A percentile compares a stretch with the other conserved stretches of the same genome.
phyloP scores from a whole-genome alignment of 2,329 filamentous ascomycete species.

The Phialophora verrucosa region DNA sequence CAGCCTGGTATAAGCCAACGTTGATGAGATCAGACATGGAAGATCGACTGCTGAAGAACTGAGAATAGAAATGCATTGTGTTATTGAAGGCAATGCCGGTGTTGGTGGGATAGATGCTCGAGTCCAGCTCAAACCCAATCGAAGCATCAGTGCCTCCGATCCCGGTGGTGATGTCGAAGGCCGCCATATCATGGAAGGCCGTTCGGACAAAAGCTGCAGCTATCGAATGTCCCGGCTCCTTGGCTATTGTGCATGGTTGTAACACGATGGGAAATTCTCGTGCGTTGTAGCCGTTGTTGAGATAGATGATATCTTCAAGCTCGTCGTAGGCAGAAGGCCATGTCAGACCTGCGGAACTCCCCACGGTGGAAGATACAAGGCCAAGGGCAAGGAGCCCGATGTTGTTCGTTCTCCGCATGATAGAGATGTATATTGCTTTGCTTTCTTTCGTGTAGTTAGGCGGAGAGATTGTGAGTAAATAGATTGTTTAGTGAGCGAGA shows the following conservation, averaged over 20 bases:
- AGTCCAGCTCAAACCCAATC: conserved; percentile 43
- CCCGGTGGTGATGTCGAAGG: conserved; percentile 41
- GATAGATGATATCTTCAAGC: conserved; percentile 68
- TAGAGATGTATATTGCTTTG: background rate
- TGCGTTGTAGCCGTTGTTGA: conserved; percentile 61
- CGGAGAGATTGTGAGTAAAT: no score
- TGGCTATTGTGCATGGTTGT: conserved; percentile 56
- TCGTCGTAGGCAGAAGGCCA: conserved; percentile 67
- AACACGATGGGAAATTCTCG: conserved; percentile 64
- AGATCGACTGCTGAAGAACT: conserved; percentile 38
- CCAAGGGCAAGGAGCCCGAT: conserved; percentile 11
- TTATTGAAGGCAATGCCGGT: conserved; percentile 44
- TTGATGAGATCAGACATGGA: conserved; percentile 45
- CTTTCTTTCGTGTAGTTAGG: background rate
- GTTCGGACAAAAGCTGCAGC: conserved; percentile 44
- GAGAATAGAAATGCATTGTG: conserved; percentile 43
- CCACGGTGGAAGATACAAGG: conserved; percentile 5
- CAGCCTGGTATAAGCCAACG: conserved; percentile 42
- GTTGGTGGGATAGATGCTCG: conserved; percentile 41
- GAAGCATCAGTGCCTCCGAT: conserved; percentile 46
- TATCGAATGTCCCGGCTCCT: conserved; percentile 28
- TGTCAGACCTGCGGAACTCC: conserved; percentile 49
- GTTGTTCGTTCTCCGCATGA: conserved; percentile 15
- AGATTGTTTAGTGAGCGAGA: background rate
- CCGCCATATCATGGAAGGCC: conserved; percentile 46